Evolutionary conservation across 2,329 filamentous ascomycete species (phyloP), one percentile per base, ranked within the genome.

Genomic region (Orbilia brochopaga): DNA sequence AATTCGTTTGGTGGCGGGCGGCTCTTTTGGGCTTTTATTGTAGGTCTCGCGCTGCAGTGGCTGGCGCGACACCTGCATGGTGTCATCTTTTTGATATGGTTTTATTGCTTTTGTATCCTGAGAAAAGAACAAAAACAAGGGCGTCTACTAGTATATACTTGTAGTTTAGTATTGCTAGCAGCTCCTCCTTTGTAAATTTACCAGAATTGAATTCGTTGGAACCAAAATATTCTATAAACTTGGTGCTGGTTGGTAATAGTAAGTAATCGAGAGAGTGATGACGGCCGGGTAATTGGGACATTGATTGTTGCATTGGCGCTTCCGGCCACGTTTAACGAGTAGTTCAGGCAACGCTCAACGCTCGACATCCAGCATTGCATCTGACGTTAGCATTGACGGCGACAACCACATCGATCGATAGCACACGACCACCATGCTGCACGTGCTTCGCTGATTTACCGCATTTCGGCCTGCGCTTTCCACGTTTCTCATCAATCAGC

Each of bases 271-370:
- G 27, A 8, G 27, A 4, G 27, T 32, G 27, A 32, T 32, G 8
- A 32, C 8, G 27, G 15, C 13, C 10, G 44, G 37, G 24, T 53
- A 62, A 13, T 46, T 46, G 23, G 7, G 32, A 37, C 32, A 37
- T 6, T 13, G 13, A 6, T 37, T 13, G 32, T 37, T 13, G 32
- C 32, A 13, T 37, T 37, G 32, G 13, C 4, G 10, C 23, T 63
- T 69, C 58, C 65, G 65, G 65, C 65, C 66, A 70, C 66, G 66
- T 70, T 70, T 59, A 69, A 63, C 6, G 13, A 30, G 21, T 23
- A 30, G 46, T 13, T 19, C 3, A 32, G 27, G 30, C 57, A 57
- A 52, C 44, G 27, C 27, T 37, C 17, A 15, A n/a, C n/a, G n/a
- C n/a, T n/a, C 21, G 44, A 11, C n/a, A 46, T 32, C 4, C 50